Evolutionary conservation across 2,329 filamentous ascomycete genomes (phyloP).

Genomic region (Juglanconis oblonga): DNA sequence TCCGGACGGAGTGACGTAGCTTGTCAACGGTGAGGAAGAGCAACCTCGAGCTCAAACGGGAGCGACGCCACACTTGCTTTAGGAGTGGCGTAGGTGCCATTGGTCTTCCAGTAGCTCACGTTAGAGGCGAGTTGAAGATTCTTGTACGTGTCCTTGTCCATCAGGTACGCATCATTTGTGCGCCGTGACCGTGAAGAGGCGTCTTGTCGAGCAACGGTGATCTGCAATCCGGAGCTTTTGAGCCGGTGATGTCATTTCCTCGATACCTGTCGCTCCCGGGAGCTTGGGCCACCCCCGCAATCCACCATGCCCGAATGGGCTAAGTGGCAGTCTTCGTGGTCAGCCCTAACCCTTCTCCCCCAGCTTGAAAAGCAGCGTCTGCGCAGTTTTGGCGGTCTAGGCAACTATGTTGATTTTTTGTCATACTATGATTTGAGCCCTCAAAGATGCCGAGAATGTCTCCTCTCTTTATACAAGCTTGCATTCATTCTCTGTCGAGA

Average conservation of each 20-base stretch:
- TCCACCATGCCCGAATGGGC: neutral
- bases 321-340: neutral
- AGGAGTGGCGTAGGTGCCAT: neutral
- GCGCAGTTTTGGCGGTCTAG: no score
- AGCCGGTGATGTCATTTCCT: slow-evolving; percentile 16
- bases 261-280: neutral
- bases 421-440: no score
- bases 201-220: no score
- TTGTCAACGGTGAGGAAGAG: neutral
- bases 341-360: neutral
- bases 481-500: no score
- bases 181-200: no score
- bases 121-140: no score
- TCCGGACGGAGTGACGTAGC: neutral
- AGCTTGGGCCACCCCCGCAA: slow-evolving; percentile 13
- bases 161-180: no score
- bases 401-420: no score
- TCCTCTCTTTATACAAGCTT: no score
- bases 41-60: neutral
- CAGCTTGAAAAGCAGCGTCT: neutral
- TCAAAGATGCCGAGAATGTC: no score
- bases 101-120: no score
- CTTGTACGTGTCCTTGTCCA: no score
- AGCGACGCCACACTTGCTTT: neutral
- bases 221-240: slow-evolving; percentile 5